Evolutionary conservation across 257 asterid species (phyloP).

Genomic region (Ballota nigra): DNA sequence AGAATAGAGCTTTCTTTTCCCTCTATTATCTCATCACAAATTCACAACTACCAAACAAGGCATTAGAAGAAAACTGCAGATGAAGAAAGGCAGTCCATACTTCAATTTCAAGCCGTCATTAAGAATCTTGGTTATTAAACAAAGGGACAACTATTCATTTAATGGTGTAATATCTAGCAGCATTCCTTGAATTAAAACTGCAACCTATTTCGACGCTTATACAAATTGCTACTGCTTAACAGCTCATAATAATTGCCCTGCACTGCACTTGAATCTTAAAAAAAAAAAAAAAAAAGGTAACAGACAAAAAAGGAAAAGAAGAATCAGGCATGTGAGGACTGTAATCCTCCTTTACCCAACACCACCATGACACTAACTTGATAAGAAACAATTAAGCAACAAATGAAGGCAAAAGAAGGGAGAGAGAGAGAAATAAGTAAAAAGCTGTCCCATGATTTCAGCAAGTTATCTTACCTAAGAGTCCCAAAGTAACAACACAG

Average conservation of each 20-base stretch:
- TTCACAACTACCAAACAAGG: constrained; percentile 1
- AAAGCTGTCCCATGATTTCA: constrained; percentile 30
- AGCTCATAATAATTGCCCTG: constrained; percentile 44
- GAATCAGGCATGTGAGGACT: constrained; percentile 30
- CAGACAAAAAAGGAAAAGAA: background rate
- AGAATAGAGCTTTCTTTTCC: background rate
- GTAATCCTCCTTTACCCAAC: constrained; percentile 38
- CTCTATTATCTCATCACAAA: background rate
- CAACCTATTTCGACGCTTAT: constrained; percentile 41
- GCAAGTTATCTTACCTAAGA: constrained; percentile 30
- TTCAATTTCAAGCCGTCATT: constrained; percentile 10
- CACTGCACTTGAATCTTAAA: constrained; percentile 33
- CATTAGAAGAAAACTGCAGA: background rate
- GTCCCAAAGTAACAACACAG: constrained; percentile 32
- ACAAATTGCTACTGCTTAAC: constrained; percentile 39
- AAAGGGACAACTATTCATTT: constrained; percentile 25
- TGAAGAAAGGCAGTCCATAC: background rate
- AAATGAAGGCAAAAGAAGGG: background rate
- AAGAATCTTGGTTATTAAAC: constrained; percentile 26
- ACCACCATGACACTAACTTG: constrained; percentile 38
- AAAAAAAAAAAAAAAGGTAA: constrained; percentile 2
- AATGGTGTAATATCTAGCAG: constrained; percentile 32
- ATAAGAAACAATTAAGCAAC: constrained; percentile 29
- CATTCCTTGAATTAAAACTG: constrained; percentile 37
- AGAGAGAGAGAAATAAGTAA: constrained; percentile 6